Percentiles rank a stretch among this genome's conserved stretches.
Evolutionary conservation across 2,329 filamentous ascomycete genomes (phyloP).

Genomic region (Chaetothyriales sp.): DNA sequence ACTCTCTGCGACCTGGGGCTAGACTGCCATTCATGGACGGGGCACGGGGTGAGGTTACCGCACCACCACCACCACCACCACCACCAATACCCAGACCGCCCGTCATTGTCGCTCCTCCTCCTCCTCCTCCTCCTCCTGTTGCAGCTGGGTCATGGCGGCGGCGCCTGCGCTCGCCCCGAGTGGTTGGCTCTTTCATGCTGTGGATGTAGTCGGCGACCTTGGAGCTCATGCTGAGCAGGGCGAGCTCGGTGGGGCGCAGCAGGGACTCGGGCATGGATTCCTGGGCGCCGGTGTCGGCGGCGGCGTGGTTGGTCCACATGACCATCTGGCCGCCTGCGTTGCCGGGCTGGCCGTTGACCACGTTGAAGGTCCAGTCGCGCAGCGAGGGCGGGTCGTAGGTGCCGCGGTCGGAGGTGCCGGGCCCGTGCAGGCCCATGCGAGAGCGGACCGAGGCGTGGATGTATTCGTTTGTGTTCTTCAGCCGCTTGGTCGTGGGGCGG

Average conservation of each 20-base stretch:
- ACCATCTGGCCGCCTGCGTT: slow-evolving; percentile 12
- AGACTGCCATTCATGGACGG: neutral
- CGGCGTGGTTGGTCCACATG: slow-evolving; percentile 14
- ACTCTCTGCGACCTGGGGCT: neutral
- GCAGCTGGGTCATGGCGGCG: neutral
- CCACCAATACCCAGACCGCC: neutral
- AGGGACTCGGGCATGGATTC: slow-evolving; percentile 15
- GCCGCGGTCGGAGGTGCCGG: slow-evolving; percentile 14
- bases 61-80: too few relatives aligned
- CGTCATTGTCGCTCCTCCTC: neutral
- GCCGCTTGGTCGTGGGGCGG: slow-evolving; percentile 10
- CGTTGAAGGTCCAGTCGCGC: slow-evolving; percentile 17
- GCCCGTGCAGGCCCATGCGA: slow-evolving; percentile 15
- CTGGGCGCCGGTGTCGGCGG: slow-evolving; percentile 11
- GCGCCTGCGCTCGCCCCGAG: neutral
- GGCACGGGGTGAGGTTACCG: too few relatives aligned
- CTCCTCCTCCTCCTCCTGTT: too few relatives aligned
- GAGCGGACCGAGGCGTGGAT: slow-evolving; percentile 19
- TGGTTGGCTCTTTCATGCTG: neutral
- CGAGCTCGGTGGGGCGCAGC: slow-evolving; percentile 14
- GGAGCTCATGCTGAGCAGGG: slow-evolving; percentile 12
- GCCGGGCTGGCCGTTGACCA: slow-evolving; percentile 8
- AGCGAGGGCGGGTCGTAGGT: slow-evolving; percentile 15
- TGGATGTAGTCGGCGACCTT: slow-evolving; percentile 12
- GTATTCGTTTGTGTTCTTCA: slow-evolving; percentile 20